These are phyloP conservation scores for Telfairia occidentalis DNA, from an alignment of 331 rosid genomes.

Conservation along the genomic window DNA sequence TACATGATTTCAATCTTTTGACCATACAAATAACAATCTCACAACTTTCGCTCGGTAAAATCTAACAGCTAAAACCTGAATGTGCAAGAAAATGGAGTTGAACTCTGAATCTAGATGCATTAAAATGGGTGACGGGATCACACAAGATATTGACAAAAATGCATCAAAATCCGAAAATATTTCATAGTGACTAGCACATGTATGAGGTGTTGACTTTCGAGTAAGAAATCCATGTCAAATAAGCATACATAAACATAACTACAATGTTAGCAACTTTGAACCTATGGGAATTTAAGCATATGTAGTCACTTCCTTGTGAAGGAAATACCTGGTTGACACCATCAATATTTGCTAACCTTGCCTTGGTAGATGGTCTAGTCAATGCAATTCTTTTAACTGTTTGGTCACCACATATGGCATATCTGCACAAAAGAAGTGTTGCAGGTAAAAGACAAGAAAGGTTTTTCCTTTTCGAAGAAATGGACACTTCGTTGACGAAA, in stretches of 20 bases:
- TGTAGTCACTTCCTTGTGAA: neutral
- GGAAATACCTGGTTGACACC: constrained; percentile 84
- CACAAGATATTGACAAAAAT: neutral
- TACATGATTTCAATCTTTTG: neutral
- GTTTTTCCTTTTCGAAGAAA: too few relatives aligned
- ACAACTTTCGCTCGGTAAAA: neutral
- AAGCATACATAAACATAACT: neutral
- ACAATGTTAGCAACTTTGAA: neutral
- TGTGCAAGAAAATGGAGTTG: neutral
- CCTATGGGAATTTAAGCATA: neutral
- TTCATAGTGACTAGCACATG: neutral
- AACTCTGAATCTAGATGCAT: neutral
- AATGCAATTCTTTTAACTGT: constrained; percentile 61
- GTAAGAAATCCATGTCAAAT: neutral
- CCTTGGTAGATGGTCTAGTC: constrained; percentile 76
- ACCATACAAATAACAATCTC: neutral
- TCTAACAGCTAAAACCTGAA: neutral
- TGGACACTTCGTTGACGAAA: too few relatives aligned
- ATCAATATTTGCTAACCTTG: constrained; percentile 77
- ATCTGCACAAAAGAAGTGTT: constrained; percentile 30
- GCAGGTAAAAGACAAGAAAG: neutral
- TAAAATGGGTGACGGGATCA: neutral
- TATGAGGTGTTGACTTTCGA: neutral
- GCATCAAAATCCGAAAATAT: neutral
- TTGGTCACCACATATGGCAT: constrained; percentile 87